phyloP scores from a whole-genome alignment of 805 yeast genomes.

The Metschnikowia corniflorae region DNA sequence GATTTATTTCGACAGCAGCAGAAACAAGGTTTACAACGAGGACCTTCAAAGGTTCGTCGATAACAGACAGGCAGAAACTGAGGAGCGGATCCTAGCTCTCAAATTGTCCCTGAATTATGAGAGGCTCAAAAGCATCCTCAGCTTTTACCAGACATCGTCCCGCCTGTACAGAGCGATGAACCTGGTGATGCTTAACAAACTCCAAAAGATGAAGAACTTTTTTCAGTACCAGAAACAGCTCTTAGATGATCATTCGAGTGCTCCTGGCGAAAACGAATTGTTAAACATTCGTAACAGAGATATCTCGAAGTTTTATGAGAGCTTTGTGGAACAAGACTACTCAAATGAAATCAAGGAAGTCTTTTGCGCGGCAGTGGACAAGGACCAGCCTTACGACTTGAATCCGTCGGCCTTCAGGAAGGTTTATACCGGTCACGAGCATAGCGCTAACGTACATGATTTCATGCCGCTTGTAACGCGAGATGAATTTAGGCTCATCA shows the following conservation, averaged over 20 bases:
- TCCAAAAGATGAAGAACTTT: conserved; percentile 37
- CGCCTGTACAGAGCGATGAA: conserved; percentile 32
- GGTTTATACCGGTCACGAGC: conserved; percentile 11
- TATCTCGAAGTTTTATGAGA: conserved; percentile 25
- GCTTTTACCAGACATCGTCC: conserved; percentile 38
- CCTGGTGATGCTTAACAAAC: conserved; percentile 28
- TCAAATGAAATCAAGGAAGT: conserved; percentile 28
- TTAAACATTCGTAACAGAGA: conserved; percentile 21
- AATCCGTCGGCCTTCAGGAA: conserved; percentile 13
- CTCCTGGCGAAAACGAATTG: conserved; percentile 12
- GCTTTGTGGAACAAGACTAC: conserved; percentile 29
- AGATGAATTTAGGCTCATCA: conserved; percentile 37
- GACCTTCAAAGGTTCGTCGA: conserved; percentile 24
- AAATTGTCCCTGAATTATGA: conserved; percentile 32
- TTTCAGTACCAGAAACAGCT: conserved; percentile 31
- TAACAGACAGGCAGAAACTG: conserved; percentile 24
- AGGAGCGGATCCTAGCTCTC: conserved; percentile 32
- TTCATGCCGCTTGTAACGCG: conserved; percentile 39
- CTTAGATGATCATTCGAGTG: conserved; percentile 20
- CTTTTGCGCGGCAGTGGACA: conserved; percentile 16
- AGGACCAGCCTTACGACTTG: conserved; percentile 6
- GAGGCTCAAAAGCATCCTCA: conserved; percentile 26
- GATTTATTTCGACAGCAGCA: conserved; percentile 21
- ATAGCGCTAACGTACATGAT: conserved; percentile 30
- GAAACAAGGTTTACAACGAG: conserved; percentile 22